These are phyloP conservation scores for Backusella macrospora DNA, from an alignment of 192 early-diverging fungal genomes.

Conservation along the genomic window DNA sequence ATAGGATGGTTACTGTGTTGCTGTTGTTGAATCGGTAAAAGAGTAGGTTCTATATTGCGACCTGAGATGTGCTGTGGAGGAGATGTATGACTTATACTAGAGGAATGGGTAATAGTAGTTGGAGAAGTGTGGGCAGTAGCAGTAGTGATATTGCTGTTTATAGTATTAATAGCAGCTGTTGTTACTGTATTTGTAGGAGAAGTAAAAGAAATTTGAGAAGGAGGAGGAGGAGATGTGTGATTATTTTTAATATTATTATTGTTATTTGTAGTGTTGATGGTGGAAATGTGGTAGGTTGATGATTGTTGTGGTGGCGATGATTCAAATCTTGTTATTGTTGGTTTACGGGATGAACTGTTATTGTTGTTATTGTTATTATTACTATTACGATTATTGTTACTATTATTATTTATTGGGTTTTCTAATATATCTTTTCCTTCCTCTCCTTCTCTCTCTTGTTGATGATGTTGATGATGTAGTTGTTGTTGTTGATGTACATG, in stretches of 20 bases:
- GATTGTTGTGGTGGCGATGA: conserved; percentile 10
- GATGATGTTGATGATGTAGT: not conserved
- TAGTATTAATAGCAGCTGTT: not conserved
- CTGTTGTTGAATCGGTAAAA: not conserved
- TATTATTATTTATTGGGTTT: not conserved
- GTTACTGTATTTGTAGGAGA: too few species aligned
- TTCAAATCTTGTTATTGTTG: not conserved
- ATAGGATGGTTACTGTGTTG: not conserved
- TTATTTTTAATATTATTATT: too few species aligned
- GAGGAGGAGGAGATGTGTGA: not conserved
- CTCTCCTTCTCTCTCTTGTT: too few species aligned
- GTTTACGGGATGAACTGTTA: too few species aligned
- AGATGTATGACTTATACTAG: not conserved
- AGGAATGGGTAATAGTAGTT: not conserved
- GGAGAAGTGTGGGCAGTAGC: not conserved
- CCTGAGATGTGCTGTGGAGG: not conserved
- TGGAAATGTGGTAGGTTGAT: not conserved
- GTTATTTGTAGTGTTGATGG: not conserved
- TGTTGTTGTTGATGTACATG: not conserved
- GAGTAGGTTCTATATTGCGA: not conserved
- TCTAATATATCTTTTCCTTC: not conserved
- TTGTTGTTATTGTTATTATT: too few species aligned
- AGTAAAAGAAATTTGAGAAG: not conserved
- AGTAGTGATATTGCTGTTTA: not conserved
- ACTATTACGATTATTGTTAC: not conserved